Evolutionary conservation across 306 rosid species (phyloP).

Genomic region (Prunus campanulata): DNA sequence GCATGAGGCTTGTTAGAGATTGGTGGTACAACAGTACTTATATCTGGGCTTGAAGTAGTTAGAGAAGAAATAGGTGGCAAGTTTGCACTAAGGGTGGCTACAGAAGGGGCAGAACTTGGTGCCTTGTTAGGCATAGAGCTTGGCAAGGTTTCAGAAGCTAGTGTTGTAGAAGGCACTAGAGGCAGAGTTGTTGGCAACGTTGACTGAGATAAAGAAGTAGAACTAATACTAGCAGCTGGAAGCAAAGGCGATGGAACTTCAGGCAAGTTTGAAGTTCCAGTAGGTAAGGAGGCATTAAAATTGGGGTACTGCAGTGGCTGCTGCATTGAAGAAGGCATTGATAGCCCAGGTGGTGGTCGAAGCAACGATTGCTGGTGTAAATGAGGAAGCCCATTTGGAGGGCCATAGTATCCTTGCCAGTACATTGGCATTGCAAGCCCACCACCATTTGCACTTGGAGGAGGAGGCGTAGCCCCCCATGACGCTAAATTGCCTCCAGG

Average conservation of each 20-base stretch:
- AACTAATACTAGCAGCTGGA: conserved; percentile 41
- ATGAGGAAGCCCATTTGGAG: conserved; percentile 75
- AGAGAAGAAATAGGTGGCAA: conserved; percentile 52
- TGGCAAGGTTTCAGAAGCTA: conserved; percentile 54
- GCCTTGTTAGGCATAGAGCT: conserved; percentile 51
- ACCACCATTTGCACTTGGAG: conserved; percentile 68
- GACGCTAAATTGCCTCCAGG: conserved; percentile 79
- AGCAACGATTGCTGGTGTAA: conserved; percentile 78
- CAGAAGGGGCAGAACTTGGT: conserved; percentile 40
- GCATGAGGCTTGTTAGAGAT: conserved; percentile 49
- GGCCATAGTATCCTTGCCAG: conserved; percentile 97
- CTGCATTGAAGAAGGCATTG: conserved; percentile 73
- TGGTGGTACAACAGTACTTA: conserved; percentile 40
- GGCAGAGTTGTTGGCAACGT: conserved; percentile 37
- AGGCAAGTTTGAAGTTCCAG: conserved; percentile 61
- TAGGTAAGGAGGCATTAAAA: conserved; percentile 49
- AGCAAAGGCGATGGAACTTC: conserved; percentile 57
- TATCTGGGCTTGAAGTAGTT: conserved; percentile 47
- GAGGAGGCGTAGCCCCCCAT: conserved; percentile 77
- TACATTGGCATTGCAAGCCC: conserved; percentile 88
- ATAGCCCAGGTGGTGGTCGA: conserved; percentile 76
- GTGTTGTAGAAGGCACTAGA: conserved; percentile 35
- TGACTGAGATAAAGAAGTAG: conserved; percentile 38
- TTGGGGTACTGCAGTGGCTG: conserved; percentile 80
- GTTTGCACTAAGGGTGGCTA: conserved; percentile 35